These are phyloP conservation scores for Hyaloperonospora arabidopsidis DNA, from an alignment of 352 stramenopile species.

Conservation along the genomic window DNA sequence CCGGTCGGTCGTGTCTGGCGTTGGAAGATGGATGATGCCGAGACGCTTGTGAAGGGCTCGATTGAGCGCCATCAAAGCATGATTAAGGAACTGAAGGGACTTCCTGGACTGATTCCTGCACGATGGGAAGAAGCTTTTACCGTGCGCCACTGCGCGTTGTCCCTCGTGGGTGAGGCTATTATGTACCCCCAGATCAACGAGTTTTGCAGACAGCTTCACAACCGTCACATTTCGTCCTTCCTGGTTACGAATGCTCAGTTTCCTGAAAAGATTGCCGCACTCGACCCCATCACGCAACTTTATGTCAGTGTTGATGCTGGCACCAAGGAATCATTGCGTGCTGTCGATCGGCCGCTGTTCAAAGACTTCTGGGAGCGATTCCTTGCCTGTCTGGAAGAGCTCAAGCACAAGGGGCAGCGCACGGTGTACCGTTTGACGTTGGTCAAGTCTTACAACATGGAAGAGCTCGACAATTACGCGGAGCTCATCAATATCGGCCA, in stretches of 20 bases:
- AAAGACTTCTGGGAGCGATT: slow-evolving; percentile 97
- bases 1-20: slow-evolving; percentile 95
- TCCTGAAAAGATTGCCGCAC: slow-evolving; percentile 90
- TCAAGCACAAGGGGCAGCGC: slow-evolving; percentile 93
- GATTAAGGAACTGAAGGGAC: slow-evolving; percentile 94
- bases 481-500: slow-evolving; percentile 88
- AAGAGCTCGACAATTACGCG: slow-evolving; percentile 92
- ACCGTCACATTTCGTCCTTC: slow-evolving; percentile 94
- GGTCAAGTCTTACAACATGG: slow-evolving; percentile 97
- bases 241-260: slow-evolving; percentile 99
- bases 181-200: slow-evolving; percentile 99
- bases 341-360: slow-evolving; percentile 94
- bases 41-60: slow-evolving; percentile 90
- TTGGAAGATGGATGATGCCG: slow-evolving; percentile 96
- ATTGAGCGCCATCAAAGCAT: slow-evolving; percentile 87
- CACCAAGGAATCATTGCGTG: slow-evolving; percentile 93
- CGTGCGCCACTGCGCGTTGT: slow-evolving; percentile 95
- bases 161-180: slow-evolving; percentile 95
- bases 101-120: slow-evolving; percentile 91
- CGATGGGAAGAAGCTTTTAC: slow-evolving; percentile 94
- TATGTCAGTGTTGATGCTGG: slow-evolving; percentile 98
- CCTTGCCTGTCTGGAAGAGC: slow-evolving; percentile 81
- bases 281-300: slow-evolving; percentile 96
- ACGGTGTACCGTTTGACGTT: slow-evolving; percentile 96
- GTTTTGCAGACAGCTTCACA: slow-evolving; percentile 93